phyloP scores from a whole-genome alignment of 441 rosid species.

The Adansonia madagascariensis region DNA sequence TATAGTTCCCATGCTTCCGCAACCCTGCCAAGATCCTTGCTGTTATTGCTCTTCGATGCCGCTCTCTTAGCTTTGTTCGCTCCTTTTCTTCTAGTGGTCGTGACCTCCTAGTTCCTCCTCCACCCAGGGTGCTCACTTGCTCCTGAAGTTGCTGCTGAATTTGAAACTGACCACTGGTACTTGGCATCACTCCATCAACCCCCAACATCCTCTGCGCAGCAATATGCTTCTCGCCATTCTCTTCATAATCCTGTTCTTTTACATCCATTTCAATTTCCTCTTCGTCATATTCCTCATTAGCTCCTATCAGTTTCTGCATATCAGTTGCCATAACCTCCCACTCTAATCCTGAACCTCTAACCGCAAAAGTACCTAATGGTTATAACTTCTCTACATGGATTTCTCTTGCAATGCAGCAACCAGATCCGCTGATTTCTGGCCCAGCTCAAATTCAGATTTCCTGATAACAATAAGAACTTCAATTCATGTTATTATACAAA shows the following conservation, averaged over 20 bases:
- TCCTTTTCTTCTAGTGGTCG: constrained; percentile 96
- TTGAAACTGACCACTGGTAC: constrained; percentile 61
- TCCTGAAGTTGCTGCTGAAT: constrained; percentile 73
- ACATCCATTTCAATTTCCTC: constrained; percentile 70
- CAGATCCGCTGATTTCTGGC: constrained; percentile 17
- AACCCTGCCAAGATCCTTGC: constrained; percentile 98
- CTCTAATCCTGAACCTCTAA: constrained; percentile 26
- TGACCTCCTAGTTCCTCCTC: constrained; percentile 75
- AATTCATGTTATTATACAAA: constrained; percentile 25
- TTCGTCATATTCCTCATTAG: constrained; percentile 88
- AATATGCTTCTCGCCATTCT: constrained; percentile 53
- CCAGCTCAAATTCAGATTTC: constrained; percentile 25
- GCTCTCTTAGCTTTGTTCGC: constrained; percentile 95
- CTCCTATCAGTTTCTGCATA: constrained; percentile 71
- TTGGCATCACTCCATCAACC: constrained; percentile 48
- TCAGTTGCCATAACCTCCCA: constrained; percentile 69
- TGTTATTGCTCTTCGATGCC: constrained; percentile 95
- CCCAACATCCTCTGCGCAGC: constrained; percentile 51
- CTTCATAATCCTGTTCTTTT: constrained; percentile 79
- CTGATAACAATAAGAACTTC: constrained; percentile 31
- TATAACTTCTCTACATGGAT: constrained; percentile 23
- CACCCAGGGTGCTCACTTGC: constrained; percentile 75
- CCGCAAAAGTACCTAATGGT: constrained; percentile 32
- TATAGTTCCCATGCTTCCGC: constrained; percentile 96
- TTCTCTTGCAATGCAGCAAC: constrained; percentile 29